Evolutionary conservation across 108 stramenopile genomes (phyloP).

Genomic region (Conticribra guillardii): DNA sequence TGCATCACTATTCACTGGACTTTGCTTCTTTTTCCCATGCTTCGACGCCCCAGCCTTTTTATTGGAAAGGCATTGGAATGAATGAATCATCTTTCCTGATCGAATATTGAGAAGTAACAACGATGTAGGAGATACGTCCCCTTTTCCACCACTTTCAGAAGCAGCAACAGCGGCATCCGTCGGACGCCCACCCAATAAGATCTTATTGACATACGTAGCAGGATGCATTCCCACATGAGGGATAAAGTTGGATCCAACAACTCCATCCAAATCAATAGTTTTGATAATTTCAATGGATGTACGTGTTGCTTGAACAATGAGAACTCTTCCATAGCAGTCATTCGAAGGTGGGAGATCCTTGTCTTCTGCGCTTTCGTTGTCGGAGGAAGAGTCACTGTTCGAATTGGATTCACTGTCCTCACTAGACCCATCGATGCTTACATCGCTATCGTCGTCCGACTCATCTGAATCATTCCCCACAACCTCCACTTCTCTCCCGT

Average conservation of each 20-base stretch:
- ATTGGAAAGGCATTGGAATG: conserved; percentile 59
- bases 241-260: conserved; percentile 53
- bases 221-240: conserved; percentile 77
- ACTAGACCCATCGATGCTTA: conserved; percentile 24
- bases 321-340: conserved; percentile 59
- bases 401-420: conserved; percentile 29
- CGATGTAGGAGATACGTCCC: conserved; percentile 24
- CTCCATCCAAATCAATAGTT: conserved; percentile 53
- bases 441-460: conserved; percentile 44
- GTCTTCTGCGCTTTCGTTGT: conserved; percentile 15
- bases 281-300: conserved; percentile 60
- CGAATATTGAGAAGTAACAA: conserved; percentile 81
- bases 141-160: neutral
- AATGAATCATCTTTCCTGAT: conserved; percentile 75
- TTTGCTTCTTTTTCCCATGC: conserved; percentile 1
- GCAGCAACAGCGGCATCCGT: conserved; percentile 22
- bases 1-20: neutral
- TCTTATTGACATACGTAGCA: conserved; percentile 89
- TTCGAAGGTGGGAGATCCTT: conserved; percentile 3
- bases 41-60: neutral
- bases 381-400: conserved; percentile 10
- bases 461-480: conserved; percentile 48
- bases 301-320: conserved; percentile 68
- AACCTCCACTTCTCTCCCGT: conserved; percentile 12
- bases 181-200: conserved; percentile 66